These are phyloP conservation scores for Aspergillus chevalieri DNA, from an alignment of 2,329 filamentous ascomycete species.

Conservation along the genomic window DNA sequence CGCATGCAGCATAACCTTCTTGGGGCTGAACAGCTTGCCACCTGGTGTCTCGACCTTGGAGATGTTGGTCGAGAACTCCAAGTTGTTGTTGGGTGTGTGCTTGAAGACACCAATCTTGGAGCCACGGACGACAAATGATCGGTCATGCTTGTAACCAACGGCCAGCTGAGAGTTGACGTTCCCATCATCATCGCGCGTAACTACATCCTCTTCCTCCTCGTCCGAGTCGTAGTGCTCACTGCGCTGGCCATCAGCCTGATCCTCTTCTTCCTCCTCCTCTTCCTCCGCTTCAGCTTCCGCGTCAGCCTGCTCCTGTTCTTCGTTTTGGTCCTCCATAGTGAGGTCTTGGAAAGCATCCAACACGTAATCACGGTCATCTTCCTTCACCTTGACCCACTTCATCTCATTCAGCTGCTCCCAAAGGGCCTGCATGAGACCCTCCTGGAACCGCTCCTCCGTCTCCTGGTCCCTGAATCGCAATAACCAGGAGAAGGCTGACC, in stretches of 20 bases:
- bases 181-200: conserved; percentile 62
- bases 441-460: conserved; percentile 78
- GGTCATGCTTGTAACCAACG: conserved; percentile 93
- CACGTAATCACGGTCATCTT: conserved; percentile 88
- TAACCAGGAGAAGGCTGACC: conserved; percentile 91
- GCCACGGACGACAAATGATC: conserved; percentile 92
- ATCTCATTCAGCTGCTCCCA: conserved; percentile 95
- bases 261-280: conserved; percentile 56
- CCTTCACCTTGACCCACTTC: conserved; percentile 91
- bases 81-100: conserved; percentile 82
- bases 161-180: conserved; percentile 91
- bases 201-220: conserved; percentile 73
- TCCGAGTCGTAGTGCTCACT: conserved; percentile 70
- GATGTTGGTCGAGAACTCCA: conserved; percentile 96
- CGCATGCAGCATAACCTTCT: conserved; percentile 93
- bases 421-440: conserved; percentile 87
- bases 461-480: conserved; percentile 81
- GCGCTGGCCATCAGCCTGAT: conserved; percentile 57
- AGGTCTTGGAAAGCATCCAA: conserved; percentile 93
- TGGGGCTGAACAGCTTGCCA: conserved; percentile 83
- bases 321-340: conserved; percentile 73
- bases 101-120: conserved; percentile 99
- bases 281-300: conserved; percentile 49
- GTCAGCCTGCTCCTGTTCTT: conserved; percentile 48
- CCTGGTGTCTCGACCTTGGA: conserved; percentile 87